Evolutionary conservation across 495 filamentous ascomycete species (phyloP).

Genomic region (Diplogelasinospora grovesii): DNA sequence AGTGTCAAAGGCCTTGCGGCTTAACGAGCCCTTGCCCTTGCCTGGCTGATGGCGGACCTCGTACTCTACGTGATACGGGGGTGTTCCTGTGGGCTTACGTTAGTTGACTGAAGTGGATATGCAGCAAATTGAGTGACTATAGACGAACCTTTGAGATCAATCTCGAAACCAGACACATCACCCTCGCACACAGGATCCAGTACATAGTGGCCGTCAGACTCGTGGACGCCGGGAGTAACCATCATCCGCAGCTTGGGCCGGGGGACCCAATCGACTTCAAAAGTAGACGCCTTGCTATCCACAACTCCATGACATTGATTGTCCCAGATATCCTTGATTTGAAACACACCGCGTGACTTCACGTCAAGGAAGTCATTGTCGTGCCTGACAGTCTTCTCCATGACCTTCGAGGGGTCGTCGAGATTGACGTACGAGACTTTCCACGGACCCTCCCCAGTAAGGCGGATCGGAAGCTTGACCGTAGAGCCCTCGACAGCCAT

Average conservation of each 20-base stretch:
- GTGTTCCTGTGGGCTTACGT: no score
- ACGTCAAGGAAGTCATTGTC: conserved; percentile 68
- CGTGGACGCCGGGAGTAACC: conserved; percentile 50
- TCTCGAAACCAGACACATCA: conserved; percentile 79
- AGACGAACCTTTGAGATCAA: conserved; percentile 63
- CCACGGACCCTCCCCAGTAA: conserved; percentile 82
- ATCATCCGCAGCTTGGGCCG: conserved; percentile 65
- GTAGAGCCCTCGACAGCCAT: conserved; percentile 67
- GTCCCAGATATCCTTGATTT: conserved; percentile 71
- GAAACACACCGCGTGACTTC: conserved; percentile 61
- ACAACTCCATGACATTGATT: conserved; percentile 72
- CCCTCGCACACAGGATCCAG: conserved; percentile 89
- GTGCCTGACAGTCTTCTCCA: conserved; percentile 36
- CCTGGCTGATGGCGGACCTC: conserved; percentile 61
- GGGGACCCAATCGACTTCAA: conserved; percentile 77
- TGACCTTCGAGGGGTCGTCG: conserved; percentile 32
- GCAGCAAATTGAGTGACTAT: no score
- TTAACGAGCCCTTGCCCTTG: conserved; percentile 53
- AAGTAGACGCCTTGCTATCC: conserved; percentile 61
- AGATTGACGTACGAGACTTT: conserved; percentile 65
- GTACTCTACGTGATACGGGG: conserved; percentile 82
- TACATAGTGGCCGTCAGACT: conserved; percentile 44
- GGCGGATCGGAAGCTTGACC: conserved; percentile 69
- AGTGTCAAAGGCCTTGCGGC: conserved; percentile 61
- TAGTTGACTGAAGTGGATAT: no score